phyloP scores from a whole-genome alignment of 257 asterid species.

The Solanum medicagineum region DNA sequence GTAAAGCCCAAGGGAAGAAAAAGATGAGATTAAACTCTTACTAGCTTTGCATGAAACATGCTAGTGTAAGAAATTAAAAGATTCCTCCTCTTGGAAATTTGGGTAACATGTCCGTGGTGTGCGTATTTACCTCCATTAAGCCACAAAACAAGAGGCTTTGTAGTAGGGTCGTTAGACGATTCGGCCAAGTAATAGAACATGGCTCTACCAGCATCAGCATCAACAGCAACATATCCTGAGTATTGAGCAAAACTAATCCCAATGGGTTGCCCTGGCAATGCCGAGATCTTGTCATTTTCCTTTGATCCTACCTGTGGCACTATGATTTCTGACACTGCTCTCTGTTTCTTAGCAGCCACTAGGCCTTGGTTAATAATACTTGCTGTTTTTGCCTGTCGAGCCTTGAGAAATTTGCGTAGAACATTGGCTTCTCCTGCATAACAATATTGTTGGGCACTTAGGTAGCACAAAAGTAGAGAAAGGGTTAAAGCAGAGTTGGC shows the following conservation, averaged over 20 bases:
- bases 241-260: slow-evolving; percentile 15
- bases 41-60: background rate
- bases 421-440: background rate
- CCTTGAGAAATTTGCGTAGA: background rate
- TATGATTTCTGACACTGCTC: background rate
- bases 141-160: slow-evolving; percentile 31
- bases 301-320: background rate
- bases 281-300: slow-evolving; percentile 23
- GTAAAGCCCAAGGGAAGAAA: background rate
- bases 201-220: slow-evolving; percentile 10
- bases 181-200: slow-evolving; percentile 24
- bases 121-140: slow-evolving; percentile 23
- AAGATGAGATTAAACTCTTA: background rate
- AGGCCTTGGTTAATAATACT: background rate
- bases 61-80: background rate
- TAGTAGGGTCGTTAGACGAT: slow-evolving; percentile 9
- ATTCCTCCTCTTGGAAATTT: background rate
- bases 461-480: background rate
- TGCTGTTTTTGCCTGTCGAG: background rate
- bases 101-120: background rate
- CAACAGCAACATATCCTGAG: slow-evolving; percentile 24
- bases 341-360: background rate
- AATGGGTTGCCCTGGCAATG: slow-evolving; percentile 23
- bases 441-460: background rate
- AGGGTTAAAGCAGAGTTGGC: background rate